Percentiles rank a stretch among this genome's conserved stretches.
These are phyloP conservation scores for Penicillium sp. DNA, from an alignment of 2,329 filamentous ascomycete genomes.

Conservation along the genomic window DNA sequence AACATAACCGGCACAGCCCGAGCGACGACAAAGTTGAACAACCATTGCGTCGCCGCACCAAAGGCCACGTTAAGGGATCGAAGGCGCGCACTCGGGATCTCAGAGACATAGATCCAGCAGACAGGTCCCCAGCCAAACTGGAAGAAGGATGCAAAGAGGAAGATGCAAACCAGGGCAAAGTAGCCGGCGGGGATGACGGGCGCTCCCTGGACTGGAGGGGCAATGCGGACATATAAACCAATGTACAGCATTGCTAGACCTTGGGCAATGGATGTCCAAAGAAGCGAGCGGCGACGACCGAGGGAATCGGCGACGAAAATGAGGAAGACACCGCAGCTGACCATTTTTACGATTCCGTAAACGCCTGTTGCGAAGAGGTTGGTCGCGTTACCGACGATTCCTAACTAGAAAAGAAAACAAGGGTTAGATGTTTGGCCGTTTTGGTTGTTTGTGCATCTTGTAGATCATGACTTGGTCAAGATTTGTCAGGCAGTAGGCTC, in stretches of 20 bases:
- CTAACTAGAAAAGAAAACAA: constrained; percentile 52
- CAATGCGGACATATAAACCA: constrained; percentile 64
- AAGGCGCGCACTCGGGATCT: constrained; percentile 70
- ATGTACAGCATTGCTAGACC: constrained; percentile 69
- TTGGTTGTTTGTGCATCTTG: background rate
- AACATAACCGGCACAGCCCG: constrained; percentile 71
- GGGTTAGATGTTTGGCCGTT: background rate
- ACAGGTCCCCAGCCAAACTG: constrained; percentile 72
- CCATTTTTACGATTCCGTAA: constrained; percentile 73
- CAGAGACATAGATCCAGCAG: constrained; percentile 73
- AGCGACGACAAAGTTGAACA: constrained; percentile 75
- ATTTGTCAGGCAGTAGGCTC: constrained; percentile 4
- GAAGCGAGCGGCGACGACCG: constrained; percentile 64
- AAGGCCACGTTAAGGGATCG: constrained; percentile 69
- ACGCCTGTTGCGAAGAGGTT: constrained; percentile 74
- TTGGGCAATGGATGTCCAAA: constrained; percentile 68
- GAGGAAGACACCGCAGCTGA: constrained; percentile 66
- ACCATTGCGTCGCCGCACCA: constrained; percentile 70
- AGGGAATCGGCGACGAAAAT: constrained; percentile 70
- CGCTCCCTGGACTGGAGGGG: constrained; percentile 53
- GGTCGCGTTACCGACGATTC: constrained; percentile 59
- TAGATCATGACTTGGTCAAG: background rate
- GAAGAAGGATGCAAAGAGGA: constrained; percentile 71
- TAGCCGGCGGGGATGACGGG: constrained; percentile 68
- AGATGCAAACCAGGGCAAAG: constrained; percentile 71